These are phyloP conservation scores for Toxoplasma gondii DNA, from an alignment of 169 alveolate genomes.

Conservation along the genomic window DNA sequence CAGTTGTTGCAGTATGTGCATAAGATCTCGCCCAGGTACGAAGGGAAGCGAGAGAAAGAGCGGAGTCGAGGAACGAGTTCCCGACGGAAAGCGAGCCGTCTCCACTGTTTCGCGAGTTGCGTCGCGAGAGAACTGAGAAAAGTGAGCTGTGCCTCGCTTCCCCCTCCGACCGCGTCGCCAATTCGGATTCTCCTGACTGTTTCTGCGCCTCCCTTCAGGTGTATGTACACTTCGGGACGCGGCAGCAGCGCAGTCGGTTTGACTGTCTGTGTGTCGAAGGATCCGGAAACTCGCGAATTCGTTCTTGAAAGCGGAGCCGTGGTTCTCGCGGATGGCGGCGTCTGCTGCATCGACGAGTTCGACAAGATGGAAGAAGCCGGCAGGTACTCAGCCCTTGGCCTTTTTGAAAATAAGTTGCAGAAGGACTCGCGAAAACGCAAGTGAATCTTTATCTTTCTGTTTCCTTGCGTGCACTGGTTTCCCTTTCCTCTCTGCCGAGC, in stretches of 20 bases:
- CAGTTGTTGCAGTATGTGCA: conserved; percentile 91
- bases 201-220: neutral
- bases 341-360: conserved; percentile 99
- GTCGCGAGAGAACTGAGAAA: no score
- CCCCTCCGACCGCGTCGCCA: neutral
- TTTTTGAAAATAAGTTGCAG: no score
- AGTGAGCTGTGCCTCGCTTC: neutral
- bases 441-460: no score
- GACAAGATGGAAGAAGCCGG: conserved; percentile 99
- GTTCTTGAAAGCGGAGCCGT: conserved; percentile 99
- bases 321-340: conserved; percentile 94
- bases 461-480: no score
- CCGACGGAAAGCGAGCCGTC: neutral
- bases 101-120: no score
- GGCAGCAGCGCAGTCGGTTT: conserved; percentile 98
- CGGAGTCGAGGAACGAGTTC: neutral
- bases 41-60: neutral
- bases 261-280: conserved; percentile 98
- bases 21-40: conserved; percentile 53
- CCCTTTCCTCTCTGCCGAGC: no score
- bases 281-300: conserved; percentile 95
- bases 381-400: conserved; percentile 75
- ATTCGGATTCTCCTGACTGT: neutral
- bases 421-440: no score
- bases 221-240: conserved; percentile 96